Conservation (phyloP, 805 yeast species). For the Ogataea ramenticola region DNA sequence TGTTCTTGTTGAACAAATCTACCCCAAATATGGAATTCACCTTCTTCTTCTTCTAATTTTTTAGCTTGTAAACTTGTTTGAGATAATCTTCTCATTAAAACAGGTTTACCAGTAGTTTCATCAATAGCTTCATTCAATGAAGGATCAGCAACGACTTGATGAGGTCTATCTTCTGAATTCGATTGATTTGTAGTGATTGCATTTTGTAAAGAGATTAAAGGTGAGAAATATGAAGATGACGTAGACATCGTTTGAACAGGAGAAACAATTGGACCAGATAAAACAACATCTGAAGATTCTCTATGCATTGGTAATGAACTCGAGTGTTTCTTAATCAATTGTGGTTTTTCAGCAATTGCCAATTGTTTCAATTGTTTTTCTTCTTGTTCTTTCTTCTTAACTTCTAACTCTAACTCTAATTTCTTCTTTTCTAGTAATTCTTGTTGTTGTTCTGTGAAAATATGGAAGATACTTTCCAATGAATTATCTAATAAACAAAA, state of each 20-base stretch:
- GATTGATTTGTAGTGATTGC: neutral
- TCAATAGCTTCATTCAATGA: conserved; percentile 54
- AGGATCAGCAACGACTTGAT: conserved; percentile 64
- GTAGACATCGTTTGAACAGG: conserved; percentile 27
- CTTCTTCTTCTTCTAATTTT: conserved; percentile 84
- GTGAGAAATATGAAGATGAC: conserved; percentile 11
- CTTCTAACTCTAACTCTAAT: neutral
- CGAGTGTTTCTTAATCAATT: conserved; percentile 20
- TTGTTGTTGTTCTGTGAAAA: conserved; percentile 26
- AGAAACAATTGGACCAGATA: conserved; percentile 46
- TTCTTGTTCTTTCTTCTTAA: conserved; percentile 3
- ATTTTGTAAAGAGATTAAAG: conserved; percentile 2
- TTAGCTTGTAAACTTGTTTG: conserved; percentile 63
- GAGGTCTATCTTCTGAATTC: conserved; percentile 38
- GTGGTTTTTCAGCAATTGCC: conserved; percentile 14
- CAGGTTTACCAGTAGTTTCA: conserved; percentile 64
- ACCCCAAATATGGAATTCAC: conserved; percentile 85
- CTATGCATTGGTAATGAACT: conserved; percentile 34
- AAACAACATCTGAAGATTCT: conserved; percentile 41
- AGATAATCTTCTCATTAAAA: conserved; percentile 54
- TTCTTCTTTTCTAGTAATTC: neutral
- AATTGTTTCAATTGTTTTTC: neutral
- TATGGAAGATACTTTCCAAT: conserved; percentile 42
- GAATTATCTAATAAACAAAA: conserved; percentile 50
- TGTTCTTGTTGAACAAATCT: conserved; percentile 63